Conservation (phyloP, 2,329 filamentous ascomycete genomes). For the Colletotrichum lini region DNA sequence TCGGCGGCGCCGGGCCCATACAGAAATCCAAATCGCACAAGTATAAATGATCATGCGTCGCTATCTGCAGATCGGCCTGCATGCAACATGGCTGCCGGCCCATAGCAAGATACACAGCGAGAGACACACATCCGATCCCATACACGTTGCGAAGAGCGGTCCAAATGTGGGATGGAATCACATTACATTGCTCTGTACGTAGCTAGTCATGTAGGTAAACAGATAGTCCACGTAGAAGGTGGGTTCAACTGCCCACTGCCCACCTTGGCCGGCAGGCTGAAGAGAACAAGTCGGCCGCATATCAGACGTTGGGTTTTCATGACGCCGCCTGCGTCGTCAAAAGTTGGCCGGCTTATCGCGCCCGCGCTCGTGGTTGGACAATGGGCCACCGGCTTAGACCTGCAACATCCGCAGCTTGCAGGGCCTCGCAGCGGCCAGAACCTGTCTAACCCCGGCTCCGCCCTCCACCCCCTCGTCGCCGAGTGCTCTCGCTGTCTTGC, state of each 20-base stretch:
- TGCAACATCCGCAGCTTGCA: constrained; percentile 26
- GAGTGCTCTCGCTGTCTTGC: background rate
- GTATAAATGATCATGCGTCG: background rate
- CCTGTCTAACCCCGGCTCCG: constrained; percentile 25
- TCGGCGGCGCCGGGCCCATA: constrained; percentile 2
- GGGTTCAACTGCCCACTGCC: background rate
- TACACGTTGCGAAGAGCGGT: background rate
- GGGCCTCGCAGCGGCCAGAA: constrained; percentile 36
- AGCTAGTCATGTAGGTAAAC: too few relatives aligned
- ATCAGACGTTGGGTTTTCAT: constrained; percentile 23
- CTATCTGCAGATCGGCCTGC: constrained; percentile 8
- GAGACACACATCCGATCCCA: background rate
- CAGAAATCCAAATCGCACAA: background rate
- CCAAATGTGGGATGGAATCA: background rate
- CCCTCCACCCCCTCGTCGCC: constrained; percentile 11
- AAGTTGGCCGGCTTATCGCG: constrained; percentile 37
- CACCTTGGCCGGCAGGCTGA: background rate
- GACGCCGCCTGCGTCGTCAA: constrained; percentile 39
- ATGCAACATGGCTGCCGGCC: background rate
- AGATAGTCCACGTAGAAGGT: background rate
- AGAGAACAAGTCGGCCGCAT: constrained; percentile 21
- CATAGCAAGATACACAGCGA: background rate
- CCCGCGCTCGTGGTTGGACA: constrained; percentile 35
- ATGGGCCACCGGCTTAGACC: constrained; percentile 18
- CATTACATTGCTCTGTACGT: background rate